phyloP scores from a whole-genome alignment of 1,139 yeast genomes.

The Yamadazyma oceani region DNA sequence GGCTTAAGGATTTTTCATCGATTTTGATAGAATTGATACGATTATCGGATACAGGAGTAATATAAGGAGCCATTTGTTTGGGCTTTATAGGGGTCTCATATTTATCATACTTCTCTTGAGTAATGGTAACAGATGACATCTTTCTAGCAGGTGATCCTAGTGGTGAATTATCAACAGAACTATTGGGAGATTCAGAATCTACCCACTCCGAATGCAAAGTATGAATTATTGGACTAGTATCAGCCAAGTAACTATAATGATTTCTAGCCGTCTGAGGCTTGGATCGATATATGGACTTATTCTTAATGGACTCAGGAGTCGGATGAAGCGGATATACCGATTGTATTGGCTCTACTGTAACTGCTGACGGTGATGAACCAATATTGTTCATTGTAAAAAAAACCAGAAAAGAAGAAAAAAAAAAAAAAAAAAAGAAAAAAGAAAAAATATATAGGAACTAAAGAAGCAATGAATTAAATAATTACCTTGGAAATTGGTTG shows the following conservation, averaged over 20 bases:
- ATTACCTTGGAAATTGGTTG: too few relatives aligned
- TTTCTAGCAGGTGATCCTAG: slow-evolving; percentile 15
- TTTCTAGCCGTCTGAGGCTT: too few relatives aligned
- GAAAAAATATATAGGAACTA: too few relatives aligned
- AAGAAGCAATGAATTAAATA: too few relatives aligned
- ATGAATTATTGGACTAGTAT: slow-evolving; percentile 18
- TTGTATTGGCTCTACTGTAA: slow-evolving; percentile 1
- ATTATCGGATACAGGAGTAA: slow-evolving; percentile 27
- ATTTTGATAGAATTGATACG: slow-evolving; percentile 11
- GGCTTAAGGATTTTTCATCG: slow-evolving; percentile 12
- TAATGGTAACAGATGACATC: slow-evolving; percentile 14
- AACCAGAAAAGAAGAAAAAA: neutral
- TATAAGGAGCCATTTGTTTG: slow-evolving; percentile 15
- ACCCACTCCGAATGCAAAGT: slow-evolving; percentile 40
- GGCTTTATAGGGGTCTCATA: slow-evolving; percentile 24
- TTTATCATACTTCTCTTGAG: slow-evolving; percentile 12
- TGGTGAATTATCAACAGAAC: slow-evolving; percentile 27
- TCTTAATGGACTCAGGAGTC: neutral
- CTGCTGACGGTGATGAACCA: slow-evolving; percentile 3
- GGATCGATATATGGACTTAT: neutral
- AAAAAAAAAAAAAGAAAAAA: neutral
- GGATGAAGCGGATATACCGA: neutral
- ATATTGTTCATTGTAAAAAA: slow-evolving; percentile 7
- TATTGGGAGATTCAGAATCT: slow-evolving; percentile 32
- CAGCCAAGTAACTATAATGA: neutral